phyloP scores from a whole-genome alignment of 169 alveolate species.

The Cryptosporidium ryanae region DNA sequence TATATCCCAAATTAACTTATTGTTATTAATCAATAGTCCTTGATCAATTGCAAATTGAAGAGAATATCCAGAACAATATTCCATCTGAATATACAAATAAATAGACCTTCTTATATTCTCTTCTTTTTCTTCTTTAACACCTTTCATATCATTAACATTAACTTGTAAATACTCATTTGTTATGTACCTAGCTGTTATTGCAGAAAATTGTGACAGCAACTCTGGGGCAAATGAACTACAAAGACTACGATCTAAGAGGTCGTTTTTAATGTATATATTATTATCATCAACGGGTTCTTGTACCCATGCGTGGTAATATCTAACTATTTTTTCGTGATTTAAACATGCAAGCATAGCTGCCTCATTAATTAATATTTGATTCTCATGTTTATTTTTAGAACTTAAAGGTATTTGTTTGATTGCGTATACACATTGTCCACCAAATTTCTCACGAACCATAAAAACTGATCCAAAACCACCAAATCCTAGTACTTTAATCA shows the following conservation, averaged over 20 bases:
- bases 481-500: constrained; percentile 83
- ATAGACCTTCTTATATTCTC: constrained; percentile 72
- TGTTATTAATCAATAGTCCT: constrained; percentile 78
- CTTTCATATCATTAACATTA: constrained; percentile 52
- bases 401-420: constrained; percentile 82
- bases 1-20: constrained; percentile 81
- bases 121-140: neutral
- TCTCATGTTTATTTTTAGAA: constrained; percentile 75
- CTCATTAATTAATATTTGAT: constrained; percentile 81
- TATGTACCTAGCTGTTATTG: constrained; percentile 55
- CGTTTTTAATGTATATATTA: constrained; percentile 28
- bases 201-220: constrained; percentile 62
- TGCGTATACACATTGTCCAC: constrained; percentile 83
- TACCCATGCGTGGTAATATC: constrained; percentile 88
- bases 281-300: constrained; percentile 80
- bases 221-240: constrained; percentile 69
- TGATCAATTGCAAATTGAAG: constrained; percentile 81
- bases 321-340: constrained; percentile 85
- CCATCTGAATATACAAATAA: constrained; percentile 86
- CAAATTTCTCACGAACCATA: constrained; percentile 79
- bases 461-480: constrained; percentile 88
- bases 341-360: constrained; percentile 87
- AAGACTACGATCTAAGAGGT: constrained; percentile 20
- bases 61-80: constrained; percentile 86
- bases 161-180: constrained; percentile 27